Percentiles rank a stretch among this genome's conserved stretches.
Evolutionary conservation across 305 asterid genomes (phyloP).

Genomic region (Petunia hybrid): DNA sequence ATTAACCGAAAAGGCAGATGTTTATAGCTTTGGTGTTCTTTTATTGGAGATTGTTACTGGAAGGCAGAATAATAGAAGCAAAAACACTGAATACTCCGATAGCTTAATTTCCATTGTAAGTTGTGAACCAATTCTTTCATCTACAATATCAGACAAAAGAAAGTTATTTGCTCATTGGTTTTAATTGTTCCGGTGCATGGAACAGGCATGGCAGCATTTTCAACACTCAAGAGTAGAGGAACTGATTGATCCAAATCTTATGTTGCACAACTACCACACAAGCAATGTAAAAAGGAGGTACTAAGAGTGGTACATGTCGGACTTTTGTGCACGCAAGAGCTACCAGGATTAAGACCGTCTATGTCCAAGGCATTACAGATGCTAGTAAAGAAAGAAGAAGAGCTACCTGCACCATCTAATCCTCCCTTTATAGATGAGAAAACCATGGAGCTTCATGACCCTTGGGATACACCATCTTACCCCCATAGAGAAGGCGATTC

Average conservation of each 20-base stretch:
- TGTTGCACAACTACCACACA: conserved; percentile 39
- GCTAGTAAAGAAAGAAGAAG: conserved; percentile 40
- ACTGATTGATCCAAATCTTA: conserved; percentile 45
- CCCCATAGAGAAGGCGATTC: conserved; percentile 32
- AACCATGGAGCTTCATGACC: conserved; percentile 39
- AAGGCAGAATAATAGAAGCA: conserved; percentile 43
- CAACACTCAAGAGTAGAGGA: conserved; percentile 40
- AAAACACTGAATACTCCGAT: conserved; percentile 35
- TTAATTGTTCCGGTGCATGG: background rate
- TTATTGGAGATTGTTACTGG: conserved; percentile 45
- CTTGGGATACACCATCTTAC: conserved; percentile 24
- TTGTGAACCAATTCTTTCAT: background rate
- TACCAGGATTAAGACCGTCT: conserved; percentile 35
- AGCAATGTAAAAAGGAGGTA: conserved; percentile 31
- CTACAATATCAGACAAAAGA: background rate
- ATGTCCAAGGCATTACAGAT: conserved; percentile 43
- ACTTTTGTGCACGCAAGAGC: conserved; percentile 43
- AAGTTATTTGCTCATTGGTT: background rate
- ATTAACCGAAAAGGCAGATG: conserved; percentile 46
- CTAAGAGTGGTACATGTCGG: conserved; percentile 39
- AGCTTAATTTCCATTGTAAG: conserved; percentile 38
- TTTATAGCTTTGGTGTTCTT: conserved; percentile 46
- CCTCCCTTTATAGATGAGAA: conserved; percentile 44
- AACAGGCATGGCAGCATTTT: conserved; percentile 45
- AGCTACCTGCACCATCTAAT: conserved; percentile 40